Conservation (phyloP, 306 rosid genomes). For the Herpetospermum pedunculosum region DNA sequence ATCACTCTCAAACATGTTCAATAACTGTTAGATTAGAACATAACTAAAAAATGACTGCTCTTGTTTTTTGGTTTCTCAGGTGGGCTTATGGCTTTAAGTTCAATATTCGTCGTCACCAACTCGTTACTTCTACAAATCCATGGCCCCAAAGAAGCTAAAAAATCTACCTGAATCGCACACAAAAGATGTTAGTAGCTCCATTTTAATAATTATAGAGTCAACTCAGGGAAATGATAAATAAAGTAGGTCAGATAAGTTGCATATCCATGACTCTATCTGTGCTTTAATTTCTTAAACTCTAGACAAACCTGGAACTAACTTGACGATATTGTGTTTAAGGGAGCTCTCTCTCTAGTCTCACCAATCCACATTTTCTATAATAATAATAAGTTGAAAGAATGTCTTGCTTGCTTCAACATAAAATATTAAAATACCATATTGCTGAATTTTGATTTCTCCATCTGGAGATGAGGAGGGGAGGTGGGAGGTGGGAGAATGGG, state of each 20-base stretch:
- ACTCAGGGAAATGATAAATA: background rate
- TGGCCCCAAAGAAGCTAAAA: slow-evolving; percentile 10
- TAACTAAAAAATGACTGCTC: background rate
- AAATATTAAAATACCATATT: background rate
- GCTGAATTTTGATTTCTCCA: background rate
- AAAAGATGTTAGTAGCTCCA: background rate
- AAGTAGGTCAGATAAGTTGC: background rate
- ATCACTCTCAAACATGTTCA: too few species aligned
- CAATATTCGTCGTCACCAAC: slow-evolving; percentile 80
- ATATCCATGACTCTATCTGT: background rate
- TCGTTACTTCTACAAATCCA: slow-evolving; percentile 82
- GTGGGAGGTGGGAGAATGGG: background rate
- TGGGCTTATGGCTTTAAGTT: slow-evolving; percentile 94
- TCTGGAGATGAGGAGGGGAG: background rate
- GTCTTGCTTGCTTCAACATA: background rate
- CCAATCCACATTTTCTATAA: background rate
- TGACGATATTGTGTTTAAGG: background rate
- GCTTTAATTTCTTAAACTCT: background rate
- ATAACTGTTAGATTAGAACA: too few species aligned
- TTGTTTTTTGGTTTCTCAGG: slow-evolving; percentile 43
- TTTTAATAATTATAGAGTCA: background rate
- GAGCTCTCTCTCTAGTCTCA: background rate
- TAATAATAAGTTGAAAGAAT: background rate
- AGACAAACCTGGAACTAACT: background rate
- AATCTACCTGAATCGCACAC: background rate